A percentile compares a stretch with the other conserved stretches of the same genome.
Conservation (phyloP, 2,329 filamentous ascomycete genomes). For the Exophiala mesophila region DNA sequence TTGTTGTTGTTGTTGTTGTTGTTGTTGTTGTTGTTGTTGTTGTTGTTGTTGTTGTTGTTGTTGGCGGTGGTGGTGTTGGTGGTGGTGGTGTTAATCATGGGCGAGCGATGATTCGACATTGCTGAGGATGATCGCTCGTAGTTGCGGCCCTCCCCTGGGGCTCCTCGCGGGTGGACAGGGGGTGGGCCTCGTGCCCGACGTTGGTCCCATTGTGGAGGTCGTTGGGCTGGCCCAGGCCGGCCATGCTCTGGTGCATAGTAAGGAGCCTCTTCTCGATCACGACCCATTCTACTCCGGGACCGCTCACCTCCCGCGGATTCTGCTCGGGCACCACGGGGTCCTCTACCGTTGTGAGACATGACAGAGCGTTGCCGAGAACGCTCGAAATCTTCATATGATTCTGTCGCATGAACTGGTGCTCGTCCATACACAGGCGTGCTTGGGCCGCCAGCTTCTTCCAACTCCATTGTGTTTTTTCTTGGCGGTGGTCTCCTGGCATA, state of each 20-base stretch:
- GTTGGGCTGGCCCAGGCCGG: conserved; percentile 9
- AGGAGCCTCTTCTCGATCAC: conserved; percentile 45
- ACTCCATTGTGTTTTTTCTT: conserved; percentile 12
- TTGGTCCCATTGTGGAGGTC: conserved; percentile 5
- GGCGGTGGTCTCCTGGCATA: conserved; percentile 6
- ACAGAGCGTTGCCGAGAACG: conserved; percentile 26
- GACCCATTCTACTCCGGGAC: conserved; percentile 49
- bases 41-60: no score
- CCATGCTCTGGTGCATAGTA: conserved; percentile 11
- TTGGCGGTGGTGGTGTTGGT: no score
- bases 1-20: no score
- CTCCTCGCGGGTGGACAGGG: conserved; percentile 12
- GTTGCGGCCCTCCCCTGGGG: conserved; percentile 4
- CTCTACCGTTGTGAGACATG: conserved; percentile 22
- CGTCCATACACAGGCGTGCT: conserved; percentile 4
- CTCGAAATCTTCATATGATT: conserved; percentile 15
- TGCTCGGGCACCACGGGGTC: conserved; percentile 45
- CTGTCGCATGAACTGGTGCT: not conserved
- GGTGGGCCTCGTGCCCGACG: conserved; percentile 13
- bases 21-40: no score
- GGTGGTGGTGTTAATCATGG: no score
- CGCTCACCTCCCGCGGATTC: conserved; percentile 51
- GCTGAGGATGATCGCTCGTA: conserved; percentile 37
- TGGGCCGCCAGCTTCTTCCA: conserved; percentile 5
- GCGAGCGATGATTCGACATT: conserved; percentile 36